Evolutionary conservation across 148 eudicot species (phyloP).

Genomic region (Linanthus parryae): DNA sequence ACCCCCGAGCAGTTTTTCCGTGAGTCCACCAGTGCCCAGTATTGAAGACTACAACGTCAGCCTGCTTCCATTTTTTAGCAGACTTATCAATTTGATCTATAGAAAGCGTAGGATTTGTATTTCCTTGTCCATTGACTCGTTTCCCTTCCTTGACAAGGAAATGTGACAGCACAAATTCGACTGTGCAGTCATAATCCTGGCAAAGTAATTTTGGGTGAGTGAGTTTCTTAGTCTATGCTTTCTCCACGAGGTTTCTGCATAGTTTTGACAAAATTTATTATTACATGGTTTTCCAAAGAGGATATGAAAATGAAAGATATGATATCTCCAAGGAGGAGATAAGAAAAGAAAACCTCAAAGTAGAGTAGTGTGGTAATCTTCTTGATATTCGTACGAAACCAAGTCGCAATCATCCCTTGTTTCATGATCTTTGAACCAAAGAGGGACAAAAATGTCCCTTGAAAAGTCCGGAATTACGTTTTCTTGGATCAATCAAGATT

Average conservation of each 20-base stretch:
- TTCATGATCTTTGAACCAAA: neutral
- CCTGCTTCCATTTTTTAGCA: constrained; percentile 64
- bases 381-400: neutral
- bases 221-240: no score
- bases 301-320: neutral
- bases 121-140: constrained; percentile 61
- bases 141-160: constrained; percentile 87
- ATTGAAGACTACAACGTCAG: constrained; percentile 89
- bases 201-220: constrained; percentile 1
- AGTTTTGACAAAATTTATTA: no score
- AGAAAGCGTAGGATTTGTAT: constrained; percentile 77
- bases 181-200: constrained; percentile 86
- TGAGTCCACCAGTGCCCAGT: constrained; percentile 99
- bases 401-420: neutral
- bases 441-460: neutral
- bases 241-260: no score
- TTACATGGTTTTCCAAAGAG: neutral
- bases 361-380: neutral
- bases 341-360: no score
- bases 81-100: constrained; percentile 79
- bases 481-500: no score
- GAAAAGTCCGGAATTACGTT: no score
- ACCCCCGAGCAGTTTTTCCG: constrained; percentile 96
- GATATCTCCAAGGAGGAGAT: neutral
- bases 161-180: constrained; percentile 81